These are phyloP conservation scores for Conticribra guillardii DNA, from an alignment of 108 stramenopile genomes.

Conservation along the genomic window DNA sequence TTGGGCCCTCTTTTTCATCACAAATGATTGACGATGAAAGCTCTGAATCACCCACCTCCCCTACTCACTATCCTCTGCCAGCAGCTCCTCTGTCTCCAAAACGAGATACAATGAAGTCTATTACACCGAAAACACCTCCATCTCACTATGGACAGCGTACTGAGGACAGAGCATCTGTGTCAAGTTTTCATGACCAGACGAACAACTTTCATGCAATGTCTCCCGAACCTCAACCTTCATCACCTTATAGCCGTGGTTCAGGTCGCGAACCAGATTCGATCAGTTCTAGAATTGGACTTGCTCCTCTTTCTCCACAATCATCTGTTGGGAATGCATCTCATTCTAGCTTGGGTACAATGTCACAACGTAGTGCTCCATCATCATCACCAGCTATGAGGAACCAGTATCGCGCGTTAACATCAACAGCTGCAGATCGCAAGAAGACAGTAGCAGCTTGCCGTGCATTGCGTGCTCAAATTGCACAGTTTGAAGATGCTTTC, in stretches of 20 bases:
- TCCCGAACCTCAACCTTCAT: conserved; percentile 37
- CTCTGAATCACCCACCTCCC: conserved; percentile 23
- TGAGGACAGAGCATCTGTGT: too few species aligned
- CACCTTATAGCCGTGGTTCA: conserved; percentile 18
- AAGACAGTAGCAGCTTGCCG: conserved; percentile 88
- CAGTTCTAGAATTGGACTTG: conserved; percentile 16
- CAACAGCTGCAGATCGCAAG: conserved; percentile 85
- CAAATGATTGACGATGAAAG: conserved; percentile 39
- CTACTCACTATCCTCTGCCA: conserved; percentile 10
- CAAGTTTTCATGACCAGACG: conserved; percentile 27
- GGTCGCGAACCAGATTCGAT: not conserved
- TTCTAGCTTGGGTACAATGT: conserved; percentile 38
- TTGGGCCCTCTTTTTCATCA: conserved; percentile 60
- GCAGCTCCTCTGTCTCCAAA: conserved; percentile 41
- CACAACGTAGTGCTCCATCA: conserved; percentile 44
- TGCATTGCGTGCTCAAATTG: conserved; percentile 84
- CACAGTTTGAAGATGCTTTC: conserved; percentile 89
- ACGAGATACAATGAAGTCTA: conserved; percentile 18
- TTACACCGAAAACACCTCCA: conserved; percentile 45
- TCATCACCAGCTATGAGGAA: conserved; percentile 49
- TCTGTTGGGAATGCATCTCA: conserved; percentile 35
- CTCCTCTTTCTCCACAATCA: conserved; percentile 46
- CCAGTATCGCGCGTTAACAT: conserved; percentile 83
- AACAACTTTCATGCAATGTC: conserved; percentile 15
- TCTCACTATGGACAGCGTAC: conserved; percentile 14